Evolutionary conservation across 1,284 basidiomycete genomes (phyloP).

Genomic region (Amylostereum areolatum): DNA sequence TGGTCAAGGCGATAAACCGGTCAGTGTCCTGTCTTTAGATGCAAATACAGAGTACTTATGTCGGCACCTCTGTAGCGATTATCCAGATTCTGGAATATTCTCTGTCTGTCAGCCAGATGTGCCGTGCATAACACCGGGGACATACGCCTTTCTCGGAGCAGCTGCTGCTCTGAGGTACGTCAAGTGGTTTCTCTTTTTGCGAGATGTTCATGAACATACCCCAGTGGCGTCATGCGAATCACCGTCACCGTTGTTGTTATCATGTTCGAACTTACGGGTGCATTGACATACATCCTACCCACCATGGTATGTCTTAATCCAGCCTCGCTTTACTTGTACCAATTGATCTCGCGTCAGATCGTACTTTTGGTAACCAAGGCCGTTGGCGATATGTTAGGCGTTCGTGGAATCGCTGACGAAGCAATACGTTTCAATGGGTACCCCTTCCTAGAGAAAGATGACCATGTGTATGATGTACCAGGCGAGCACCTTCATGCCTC

Average conservation of each 20-base stretch:
- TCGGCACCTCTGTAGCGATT: conserved; percentile 47
- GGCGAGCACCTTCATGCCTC: conserved; percentile 41
- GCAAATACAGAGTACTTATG: neutral
- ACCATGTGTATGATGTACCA: conserved; percentile 84
- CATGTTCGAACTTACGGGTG: conserved; percentile 99
- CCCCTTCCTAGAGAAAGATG: conserved; percentile 93
- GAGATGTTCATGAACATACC: neutral
- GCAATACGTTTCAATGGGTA: conserved; percentile 97
- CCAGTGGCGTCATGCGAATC: conserved; percentile 93
- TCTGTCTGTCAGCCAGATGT: conserved; percentile 86
- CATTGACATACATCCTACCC: conserved; percentile 94
- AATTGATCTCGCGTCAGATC: conserved; percentile 49
- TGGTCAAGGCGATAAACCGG: conserved; percentile 90
- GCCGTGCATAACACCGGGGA: conserved; percentile 97
- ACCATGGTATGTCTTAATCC: conserved; percentile 70
- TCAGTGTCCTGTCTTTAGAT: conserved; percentile 28
- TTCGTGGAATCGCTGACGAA: conserved; percentile 93
- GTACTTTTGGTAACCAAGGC: conserved; percentile 95
- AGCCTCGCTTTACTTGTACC: conserved; percentile 3
- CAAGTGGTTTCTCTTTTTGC: neutral
- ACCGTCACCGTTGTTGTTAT: conserved; percentile 98
- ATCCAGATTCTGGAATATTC: conserved; percentile 82
- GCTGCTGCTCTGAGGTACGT: conserved; percentile 86
- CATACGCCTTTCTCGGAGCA: conserved; percentile 92
- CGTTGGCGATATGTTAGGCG: conserved; percentile 92